Base-by-base conservation (phyloP, 768 basidiomycete genomes). In the Erythrobasidium yunnanense region DNA sequence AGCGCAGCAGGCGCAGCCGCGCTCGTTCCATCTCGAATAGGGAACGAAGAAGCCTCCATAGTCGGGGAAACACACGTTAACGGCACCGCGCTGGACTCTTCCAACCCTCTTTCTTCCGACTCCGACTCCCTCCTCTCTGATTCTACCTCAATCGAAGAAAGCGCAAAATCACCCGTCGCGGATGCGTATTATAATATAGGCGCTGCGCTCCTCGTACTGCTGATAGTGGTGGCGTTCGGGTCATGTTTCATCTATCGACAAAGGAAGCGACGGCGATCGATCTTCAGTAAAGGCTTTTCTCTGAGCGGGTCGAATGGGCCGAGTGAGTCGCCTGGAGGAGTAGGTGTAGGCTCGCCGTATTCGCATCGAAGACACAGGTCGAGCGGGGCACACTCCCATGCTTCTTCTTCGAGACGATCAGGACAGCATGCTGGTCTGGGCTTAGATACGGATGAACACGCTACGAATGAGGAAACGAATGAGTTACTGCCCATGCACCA, bases 171-270 rank as follows among this genome's bases (percentile, higher is more conserved):
- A 20, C 22, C 46, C 11, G 29, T 49, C 20, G 20, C 33, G 30
- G 63, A 67, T 90, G 91, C 89, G n/a, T 92, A 91, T 75, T 95
- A 92, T 75, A 93, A 93, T 67, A 87, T 89, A 33, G 90, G 88
- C 11, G 90, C 90, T 0, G 87, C 86, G 0, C 84, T 86, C 2
- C 78, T 91, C n/a, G 84, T 93, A 23, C 80, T 96, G 42, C 73
- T 92, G 2, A 76, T 95, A 58, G 81, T 92, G 65, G 79, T 83
- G 34, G 72, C 83, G 20, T 80, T 80, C 17, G 82, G 91, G 56
- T 88, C 84, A 0, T 76, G 81, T 8, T 79, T 93, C 66, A 78
- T 93, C 63, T 96, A 87, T 84, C 88, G 83, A 77, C 84, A 88
- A 42, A 72, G 81, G 18, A 80, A 85, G 45, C 25, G 45, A 18